Conservation (phyloP, 1,284 basidiomycete species). For the Ceraceosorus guamensis region DNA sequence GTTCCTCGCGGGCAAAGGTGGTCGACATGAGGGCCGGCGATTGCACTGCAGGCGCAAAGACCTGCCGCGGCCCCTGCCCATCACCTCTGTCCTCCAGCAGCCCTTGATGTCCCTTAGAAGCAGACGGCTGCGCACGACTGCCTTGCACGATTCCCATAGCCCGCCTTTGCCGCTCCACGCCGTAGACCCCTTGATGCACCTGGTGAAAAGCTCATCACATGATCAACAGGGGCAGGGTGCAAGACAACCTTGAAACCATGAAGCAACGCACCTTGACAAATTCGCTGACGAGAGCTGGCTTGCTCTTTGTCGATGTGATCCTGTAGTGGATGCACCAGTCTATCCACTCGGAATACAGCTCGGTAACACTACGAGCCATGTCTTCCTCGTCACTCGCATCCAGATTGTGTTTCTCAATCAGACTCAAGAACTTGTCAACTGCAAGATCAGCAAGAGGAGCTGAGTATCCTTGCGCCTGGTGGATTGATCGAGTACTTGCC, state of each 20-base stretch:
- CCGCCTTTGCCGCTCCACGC: background rate
- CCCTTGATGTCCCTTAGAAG: no score
- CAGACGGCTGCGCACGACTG: no score
- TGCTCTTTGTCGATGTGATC: conserved; percentile 7
- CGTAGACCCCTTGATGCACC: conserved; percentile 6
- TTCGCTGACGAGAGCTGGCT: conserved; percentile 7
- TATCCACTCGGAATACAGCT: conserved; percentile 9
- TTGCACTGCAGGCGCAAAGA: no score
- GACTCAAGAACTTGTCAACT: conserved; percentile 7
- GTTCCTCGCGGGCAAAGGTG: no score
- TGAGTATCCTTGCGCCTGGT: no score
- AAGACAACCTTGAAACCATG: background rate
- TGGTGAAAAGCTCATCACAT: background rate
- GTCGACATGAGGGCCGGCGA: no score
- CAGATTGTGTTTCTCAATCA: conserved; percentile 10
- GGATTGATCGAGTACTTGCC: no score
- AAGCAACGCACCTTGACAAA: background rate
- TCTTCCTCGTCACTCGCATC: conserved; percentile 7
- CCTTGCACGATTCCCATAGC: conserved; percentile 8
- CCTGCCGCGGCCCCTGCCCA: no score
- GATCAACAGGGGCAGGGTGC: background rate
- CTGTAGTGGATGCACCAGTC: conserved; percentile 6
- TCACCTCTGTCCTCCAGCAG: no score
- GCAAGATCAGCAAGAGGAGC: background rate
- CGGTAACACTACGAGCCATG: conserved; percentile 9